Evolutionary conservation across 2,329 filamentous ascomycete species (phyloP).

Genomic region (Xylariaceae sp.): DNA sequence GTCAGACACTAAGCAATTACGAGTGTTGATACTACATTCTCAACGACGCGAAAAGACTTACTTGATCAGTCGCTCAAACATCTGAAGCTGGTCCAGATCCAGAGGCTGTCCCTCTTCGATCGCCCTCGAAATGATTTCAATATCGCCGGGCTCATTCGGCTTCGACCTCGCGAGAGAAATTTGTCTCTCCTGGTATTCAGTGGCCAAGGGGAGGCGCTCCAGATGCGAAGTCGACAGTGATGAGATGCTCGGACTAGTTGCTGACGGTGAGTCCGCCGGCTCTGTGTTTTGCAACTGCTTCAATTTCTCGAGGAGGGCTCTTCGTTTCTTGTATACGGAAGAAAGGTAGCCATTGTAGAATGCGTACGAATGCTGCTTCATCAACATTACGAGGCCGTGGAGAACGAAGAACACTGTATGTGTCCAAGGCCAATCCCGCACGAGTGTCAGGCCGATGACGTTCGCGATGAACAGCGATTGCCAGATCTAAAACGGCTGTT

Average conservation of each 20-base stretch:
- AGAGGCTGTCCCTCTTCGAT: conserved; percentile 68
- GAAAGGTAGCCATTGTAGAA: conserved; percentile 81
- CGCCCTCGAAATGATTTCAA: conserved; percentile 66
- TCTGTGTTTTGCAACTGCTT: conserved; percentile 63
- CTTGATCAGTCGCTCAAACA: conserved; percentile 70
- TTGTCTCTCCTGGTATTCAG: conserved; percentile 50
- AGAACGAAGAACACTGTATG: conserved; percentile 67
- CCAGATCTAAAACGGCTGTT: conserved; percentile 60
- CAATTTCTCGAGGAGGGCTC: conserved; percentile 54
- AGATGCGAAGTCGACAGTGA: conserved; percentile 56
- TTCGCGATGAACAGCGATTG: conserved; percentile 68
- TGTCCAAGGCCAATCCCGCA: conserved; percentile 82
- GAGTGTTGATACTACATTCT: no score
- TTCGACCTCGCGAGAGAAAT: conserved; percentile 46
- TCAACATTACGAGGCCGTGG: conserved; percentile 76
- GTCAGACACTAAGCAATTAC: no score
- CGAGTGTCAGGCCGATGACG: conserved; percentile 70
- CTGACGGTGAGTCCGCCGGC: conserved; percentile 52
- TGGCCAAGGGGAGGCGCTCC: conserved; percentile 48
- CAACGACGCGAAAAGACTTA: conserved; percentile 6
- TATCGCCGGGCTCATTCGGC: conserved; percentile 48
- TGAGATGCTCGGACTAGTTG: conserved; percentile 49
- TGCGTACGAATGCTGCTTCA: conserved; percentile 84
- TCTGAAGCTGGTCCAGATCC: conserved; percentile 64
- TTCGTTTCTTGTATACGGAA: conserved; percentile 60